phyloP scores from a whole-genome alignment of 2,329 filamentous ascomycete species.

The Hypoxylon sp. region DNA sequence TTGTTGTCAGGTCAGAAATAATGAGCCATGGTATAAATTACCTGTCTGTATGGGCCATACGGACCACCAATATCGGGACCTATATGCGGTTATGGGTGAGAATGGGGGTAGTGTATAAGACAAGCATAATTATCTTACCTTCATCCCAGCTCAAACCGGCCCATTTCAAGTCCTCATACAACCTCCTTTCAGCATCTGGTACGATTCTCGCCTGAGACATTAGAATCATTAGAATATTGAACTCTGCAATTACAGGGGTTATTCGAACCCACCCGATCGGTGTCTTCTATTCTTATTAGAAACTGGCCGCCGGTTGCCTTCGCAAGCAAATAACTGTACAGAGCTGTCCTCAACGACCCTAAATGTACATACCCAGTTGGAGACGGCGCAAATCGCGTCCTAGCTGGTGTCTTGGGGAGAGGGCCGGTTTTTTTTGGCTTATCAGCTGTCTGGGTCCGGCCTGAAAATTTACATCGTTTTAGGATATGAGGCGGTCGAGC shows the following conservation, averaged over 20 bases:
- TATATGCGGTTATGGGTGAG: conserved; percentile 53
- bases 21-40: conserved; percentile 57
- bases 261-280: conserved; percentile 79
- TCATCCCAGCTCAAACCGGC: conserved; percentile 94
- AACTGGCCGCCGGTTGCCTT: conserved; percentile 91
- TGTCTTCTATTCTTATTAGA: conserved; percentile 92
- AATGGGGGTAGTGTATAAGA: conserved; percentile 14
- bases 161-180: conserved; percentile 89
- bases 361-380: conserved; percentile 95
- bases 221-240: conserved; percentile 32
- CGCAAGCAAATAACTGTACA: conserved; percentile 94
- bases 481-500: conserved; percentile 43
- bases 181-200: conserved; percentile 79
- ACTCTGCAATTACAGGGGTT: background rate
- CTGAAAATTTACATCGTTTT: conserved; percentile 50
- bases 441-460: conserved; percentile 40
- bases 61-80: conserved; percentile 85
- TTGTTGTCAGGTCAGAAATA: background rate
- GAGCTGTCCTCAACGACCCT: conserved; percentile 88
- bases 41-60: conserved; percentile 88
- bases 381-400: conserved; percentile 94
- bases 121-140: conserved; percentile 64
- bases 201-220: conserved; percentile 80
- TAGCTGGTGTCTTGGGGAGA: conserved; percentile 71
- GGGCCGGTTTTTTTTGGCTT: conserved; percentile 48